Percentiles rank a stretch among this genome's conserved stretches.
Evolutionary conservation across 257 asterid genomes (phyloP).

Genomic region (Echium plantagineum): DNA sequence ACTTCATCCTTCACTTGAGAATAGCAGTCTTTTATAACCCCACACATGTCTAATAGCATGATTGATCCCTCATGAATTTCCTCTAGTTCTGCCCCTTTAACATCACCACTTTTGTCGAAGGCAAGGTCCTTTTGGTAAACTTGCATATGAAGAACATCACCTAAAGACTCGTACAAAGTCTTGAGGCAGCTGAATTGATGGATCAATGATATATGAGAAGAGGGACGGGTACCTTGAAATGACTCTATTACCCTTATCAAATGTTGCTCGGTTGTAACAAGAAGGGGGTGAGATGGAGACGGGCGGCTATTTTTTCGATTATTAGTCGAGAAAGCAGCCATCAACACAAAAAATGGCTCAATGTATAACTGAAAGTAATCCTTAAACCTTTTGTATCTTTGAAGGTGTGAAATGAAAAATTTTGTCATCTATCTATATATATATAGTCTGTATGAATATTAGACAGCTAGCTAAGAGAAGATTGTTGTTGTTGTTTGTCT

Average conservation of each 20-base stretch:
- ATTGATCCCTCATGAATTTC: conserved; percentile 24
- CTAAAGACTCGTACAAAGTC: conserved; percentile 20
- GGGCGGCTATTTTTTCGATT: conserved; percentile 11
- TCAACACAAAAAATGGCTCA: too few relatives aligned
- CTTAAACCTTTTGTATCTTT: too few relatives aligned
- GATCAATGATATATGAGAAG: conserved; percentile 11
- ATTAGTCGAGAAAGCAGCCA: background rate
- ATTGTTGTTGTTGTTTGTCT: background rate
- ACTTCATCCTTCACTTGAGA: background rate
- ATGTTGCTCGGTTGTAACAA: conserved; percentile 11
- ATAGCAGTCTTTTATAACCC: conserved; percentile 13
- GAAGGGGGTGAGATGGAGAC: conserved; percentile 27
- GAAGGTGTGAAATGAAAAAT: background rate
- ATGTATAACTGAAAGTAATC: too few relatives aligned
- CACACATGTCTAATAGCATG: conserved; percentile 20
- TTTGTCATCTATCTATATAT: too few relatives aligned
- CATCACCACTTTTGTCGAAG: background rate
- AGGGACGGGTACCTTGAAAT: conserved; percentile 10
- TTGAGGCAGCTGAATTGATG: conserved; percentile 20
- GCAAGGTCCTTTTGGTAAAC: conserved; percentile 17
- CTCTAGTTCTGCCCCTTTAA: conserved; percentile 4
- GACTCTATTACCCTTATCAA: conserved; percentile 18
- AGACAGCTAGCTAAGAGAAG: background rate
- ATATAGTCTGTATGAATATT: background rate
- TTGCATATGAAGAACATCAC: conserved; percentile 23